Conservation (phyloP, 345 rosid genomes). For the Firmiana major region DNA sequence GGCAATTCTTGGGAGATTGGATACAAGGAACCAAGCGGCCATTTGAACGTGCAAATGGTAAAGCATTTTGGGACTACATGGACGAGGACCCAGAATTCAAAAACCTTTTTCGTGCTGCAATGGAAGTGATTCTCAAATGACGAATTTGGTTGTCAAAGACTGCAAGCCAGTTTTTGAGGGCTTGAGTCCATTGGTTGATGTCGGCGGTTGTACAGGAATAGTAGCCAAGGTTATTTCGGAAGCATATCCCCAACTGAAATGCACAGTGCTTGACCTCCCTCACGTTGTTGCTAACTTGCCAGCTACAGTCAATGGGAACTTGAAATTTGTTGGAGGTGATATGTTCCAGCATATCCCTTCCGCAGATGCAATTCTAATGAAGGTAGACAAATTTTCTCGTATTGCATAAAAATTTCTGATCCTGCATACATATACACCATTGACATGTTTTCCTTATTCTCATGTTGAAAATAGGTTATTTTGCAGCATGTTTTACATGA, state of each 20-base stretch:
- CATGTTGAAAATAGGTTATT: not conserved
- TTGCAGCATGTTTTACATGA: constrained; percentile 34
- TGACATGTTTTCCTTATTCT: not conserved
- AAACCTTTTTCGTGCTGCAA: constrained; percentile 25
- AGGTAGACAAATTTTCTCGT: constrained; percentile 24
- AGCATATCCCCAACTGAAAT: constrained; percentile 29
- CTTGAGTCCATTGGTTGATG: constrained; percentile 39
- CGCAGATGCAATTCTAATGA: constrained; percentile 36
- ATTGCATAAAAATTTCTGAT: not conserved
- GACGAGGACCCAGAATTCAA: constrained; percentile 23
- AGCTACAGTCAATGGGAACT: constrained; percentile 10
- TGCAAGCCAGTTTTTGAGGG: constrained; percentile 35
- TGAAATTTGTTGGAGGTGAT: constrained; percentile 46
- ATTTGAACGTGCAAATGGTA: constrained; percentile 36
- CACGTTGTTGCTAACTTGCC: constrained; percentile 30
- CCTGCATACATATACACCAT: not conserved
- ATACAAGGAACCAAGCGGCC: constrained; percentile 22
- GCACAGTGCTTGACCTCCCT: constrained; percentile 46
- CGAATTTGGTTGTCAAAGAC: constrained; percentile 29
- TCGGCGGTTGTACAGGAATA: constrained; percentile 46
- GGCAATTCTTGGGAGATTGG: constrained; percentile 33
- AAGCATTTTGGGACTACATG: constrained; percentile 25
- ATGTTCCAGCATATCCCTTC: constrained; percentile 43
- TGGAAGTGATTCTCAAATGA: constrained; percentile 46
- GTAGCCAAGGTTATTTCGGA: constrained; percentile 32